phyloP scores from a whole-genome alignment of 2,329 filamentous ascomycete genomes.

The Colletotrichum caudatum region DNA sequence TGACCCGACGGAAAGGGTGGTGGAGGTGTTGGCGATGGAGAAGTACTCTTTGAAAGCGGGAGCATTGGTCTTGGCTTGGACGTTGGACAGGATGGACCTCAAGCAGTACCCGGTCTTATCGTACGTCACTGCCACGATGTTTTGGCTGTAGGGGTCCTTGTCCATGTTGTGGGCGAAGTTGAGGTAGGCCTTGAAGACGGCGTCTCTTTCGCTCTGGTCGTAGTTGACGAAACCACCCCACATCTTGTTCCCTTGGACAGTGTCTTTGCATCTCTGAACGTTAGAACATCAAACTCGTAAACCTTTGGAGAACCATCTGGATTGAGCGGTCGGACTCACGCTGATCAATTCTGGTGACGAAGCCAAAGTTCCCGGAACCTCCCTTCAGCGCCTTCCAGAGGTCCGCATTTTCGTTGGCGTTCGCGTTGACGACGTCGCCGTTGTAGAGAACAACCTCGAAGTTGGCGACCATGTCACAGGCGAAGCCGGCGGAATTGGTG shows the following conservation, averaged over 20 bases:
- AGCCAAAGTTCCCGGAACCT: constrained; percentile 61
- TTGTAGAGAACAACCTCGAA: constrained; percentile 58
- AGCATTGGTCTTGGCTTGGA: constrained; percentile 43
- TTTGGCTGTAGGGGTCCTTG: constrained; percentile 47
- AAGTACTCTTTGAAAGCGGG: constrained; percentile 46
- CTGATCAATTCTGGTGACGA: constrained; percentile 49
- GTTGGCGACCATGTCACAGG: constrained; percentile 55
- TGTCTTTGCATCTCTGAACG: neutral
- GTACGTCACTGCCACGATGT: constrained; percentile 47
- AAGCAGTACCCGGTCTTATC: constrained; percentile 39
- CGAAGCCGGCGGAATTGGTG: constrained; percentile 52
- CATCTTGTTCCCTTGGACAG: constrained; percentile 44
- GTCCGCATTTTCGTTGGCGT: constrained; percentile 51
- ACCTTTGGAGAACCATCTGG: neutral
- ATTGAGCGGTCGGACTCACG: constrained; percentile 1
- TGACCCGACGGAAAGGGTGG: constrained; percentile 44
- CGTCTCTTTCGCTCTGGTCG: constrained; percentile 43
- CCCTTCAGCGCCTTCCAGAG: constrained; percentile 61
- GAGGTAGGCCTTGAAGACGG: constrained; percentile 47
- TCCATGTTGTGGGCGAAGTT: constrained; percentile 47
- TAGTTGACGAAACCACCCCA: constrained; percentile 49
- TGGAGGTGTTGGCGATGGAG: constrained; percentile 43
- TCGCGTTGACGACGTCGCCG: constrained; percentile 57
- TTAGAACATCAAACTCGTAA: neutral
- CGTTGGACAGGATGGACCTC: constrained; percentile 47